Evolutionary conservation across 768 basidiomycete species (phyloP).

Genomic region (Boletus rufocinnamomeus): DNA sequence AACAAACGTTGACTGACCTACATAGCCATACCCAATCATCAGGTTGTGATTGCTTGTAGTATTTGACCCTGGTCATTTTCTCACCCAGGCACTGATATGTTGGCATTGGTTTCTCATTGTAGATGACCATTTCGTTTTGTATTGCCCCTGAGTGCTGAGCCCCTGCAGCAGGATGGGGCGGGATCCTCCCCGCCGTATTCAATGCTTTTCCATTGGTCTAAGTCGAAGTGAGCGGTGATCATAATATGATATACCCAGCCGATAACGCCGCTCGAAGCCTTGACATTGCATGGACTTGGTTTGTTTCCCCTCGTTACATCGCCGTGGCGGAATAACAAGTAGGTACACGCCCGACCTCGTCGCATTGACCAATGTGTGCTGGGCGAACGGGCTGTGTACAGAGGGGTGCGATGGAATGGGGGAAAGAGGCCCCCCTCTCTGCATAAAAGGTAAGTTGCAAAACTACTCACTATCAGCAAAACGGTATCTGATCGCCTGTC

Average conservation of each 20-base stretch:
- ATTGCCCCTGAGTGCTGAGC: neutral
- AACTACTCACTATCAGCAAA: neutral
- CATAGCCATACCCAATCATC: no score
- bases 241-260: neutral
- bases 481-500: no score
- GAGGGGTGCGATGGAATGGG: neutral
- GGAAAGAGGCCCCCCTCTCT: no score
- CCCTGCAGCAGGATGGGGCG: neutral
- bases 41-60: no score
- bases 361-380: neutral
- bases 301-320: neutral
- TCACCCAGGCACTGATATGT: no score
- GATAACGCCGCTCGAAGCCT: neutral
- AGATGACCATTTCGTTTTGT: neutral
- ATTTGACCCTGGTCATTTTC: no score
- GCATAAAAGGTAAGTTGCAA: conserved; percentile 12
- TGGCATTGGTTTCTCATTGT: neutral
- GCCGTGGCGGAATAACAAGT: neutral
- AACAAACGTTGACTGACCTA: no score
- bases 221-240: neutral
- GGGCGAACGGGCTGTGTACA: neutral
- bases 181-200: neutral
- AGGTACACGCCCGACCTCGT: neutral
- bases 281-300: neutral
- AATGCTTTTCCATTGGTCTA: no score